Evolutionary conservation across 306 rosid genomes (phyloP), one percentile per base, ranked within the genome.

Genomic region (Pyrus pyrifolia): DNA sequence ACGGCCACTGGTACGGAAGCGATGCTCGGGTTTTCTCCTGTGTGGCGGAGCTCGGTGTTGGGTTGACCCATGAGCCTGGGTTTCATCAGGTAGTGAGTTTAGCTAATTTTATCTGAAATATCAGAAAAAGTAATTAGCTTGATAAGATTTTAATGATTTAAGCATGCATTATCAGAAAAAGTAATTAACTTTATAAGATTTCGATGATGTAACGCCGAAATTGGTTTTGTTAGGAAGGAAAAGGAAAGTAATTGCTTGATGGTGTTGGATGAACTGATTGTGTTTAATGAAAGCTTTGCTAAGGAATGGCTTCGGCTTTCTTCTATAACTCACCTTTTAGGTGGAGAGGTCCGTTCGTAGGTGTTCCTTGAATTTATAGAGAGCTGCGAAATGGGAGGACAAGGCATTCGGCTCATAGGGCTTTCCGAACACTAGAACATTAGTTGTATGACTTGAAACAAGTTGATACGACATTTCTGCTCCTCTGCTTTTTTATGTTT

Each of bases 11-110:
- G 89, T 95, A 90, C 73, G 99, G 99, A 4, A 92, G 99, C 70
- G 99, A 95, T 88, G 72, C 96, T 3, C 83, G 99, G 80, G 81
- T 95, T 21, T 92, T 78, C 83, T 81, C 97, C 25, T 95, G 99
- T 58, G 76, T 92, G 57, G 92, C 92, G 55, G 97, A 95, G 81
- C 97, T 95, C 18, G 99, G 99, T 45, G 85, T 95, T 21, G 87
- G 74, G 4, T 82, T 95, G 46, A 92, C 97, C 14, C 97, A 84
- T 62, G 97, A 95, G 79, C 92, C 96, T 72, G 99, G 99, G 13
- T 95, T 95, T 82, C 99, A 95, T 88, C 99, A 95, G 99, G 97
- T 92, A 72, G 17, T 21, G 0, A 29, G 35, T 46, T 25, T 11
- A 35, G 45, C 1, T 42, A 42, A 42, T 42, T 8, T 57, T 19